phyloP scores from a whole-genome alignment of 495 filamentous ascomycete genomes.

The Aspergillus saccharolyticus region DNA sequence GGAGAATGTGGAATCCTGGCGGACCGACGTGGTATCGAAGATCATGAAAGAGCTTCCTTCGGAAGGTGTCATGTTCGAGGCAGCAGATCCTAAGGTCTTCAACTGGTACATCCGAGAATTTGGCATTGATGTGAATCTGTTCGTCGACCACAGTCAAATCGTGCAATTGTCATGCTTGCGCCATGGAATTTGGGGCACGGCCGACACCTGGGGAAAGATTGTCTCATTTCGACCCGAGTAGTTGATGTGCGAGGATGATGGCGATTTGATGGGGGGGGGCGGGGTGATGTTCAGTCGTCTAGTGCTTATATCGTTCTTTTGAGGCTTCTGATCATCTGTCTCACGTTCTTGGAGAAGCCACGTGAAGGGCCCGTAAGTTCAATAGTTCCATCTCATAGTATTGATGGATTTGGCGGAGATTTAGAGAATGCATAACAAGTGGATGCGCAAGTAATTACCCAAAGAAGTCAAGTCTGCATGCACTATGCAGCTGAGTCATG shows the following conservation, averaged over 20 bases:
- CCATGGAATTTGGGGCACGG: conserved; percentile 53
- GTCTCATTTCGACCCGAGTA: conserved; percentile 42
- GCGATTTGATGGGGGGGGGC: too few relatives aligned
- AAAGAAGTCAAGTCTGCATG: background rate
- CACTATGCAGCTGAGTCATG: background rate
- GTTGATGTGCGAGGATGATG: background rate
- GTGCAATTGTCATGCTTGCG: conserved; percentile 52
- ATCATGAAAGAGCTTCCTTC: conserved; percentile 50
- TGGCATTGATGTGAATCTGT: conserved; percentile 55
- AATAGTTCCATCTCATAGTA: too few relatives aligned
- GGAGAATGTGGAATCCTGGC: conserved; percentile 53
- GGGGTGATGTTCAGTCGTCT: too few relatives aligned
- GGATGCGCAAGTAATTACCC: background rate
- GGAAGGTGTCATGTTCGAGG: conserved; percentile 59
- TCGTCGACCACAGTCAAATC: conserved; percentile 59
- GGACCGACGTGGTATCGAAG: conserved; percentile 52
- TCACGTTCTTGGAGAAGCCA: too few relatives aligned
- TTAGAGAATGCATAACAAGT: too few relatives aligned
- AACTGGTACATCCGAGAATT: conserved; percentile 59
- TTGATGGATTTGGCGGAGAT: too few relatives aligned
- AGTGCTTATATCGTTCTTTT: too few relatives aligned
- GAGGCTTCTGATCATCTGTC: too few relatives aligned
- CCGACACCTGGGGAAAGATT: conserved; percentile 54
- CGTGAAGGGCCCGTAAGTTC: too few relatives aligned
- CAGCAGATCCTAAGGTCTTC: conserved; percentile 53